These are phyloP conservation scores for Fusarium piperis DNA, from an alignment of 2,329 filamentous ascomycete species.

Conservation along the genomic window DNA sequence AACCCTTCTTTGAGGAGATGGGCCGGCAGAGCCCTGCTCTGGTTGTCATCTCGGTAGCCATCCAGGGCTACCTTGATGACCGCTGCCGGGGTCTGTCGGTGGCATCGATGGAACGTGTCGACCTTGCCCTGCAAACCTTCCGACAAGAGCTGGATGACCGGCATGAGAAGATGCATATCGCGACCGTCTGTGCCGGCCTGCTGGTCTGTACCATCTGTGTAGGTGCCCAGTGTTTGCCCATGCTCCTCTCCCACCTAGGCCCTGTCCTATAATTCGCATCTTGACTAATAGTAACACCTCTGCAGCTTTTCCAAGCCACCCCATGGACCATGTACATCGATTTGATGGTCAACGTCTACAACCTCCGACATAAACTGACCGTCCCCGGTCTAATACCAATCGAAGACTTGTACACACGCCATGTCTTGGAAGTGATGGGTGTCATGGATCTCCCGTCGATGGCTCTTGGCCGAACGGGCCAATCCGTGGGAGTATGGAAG, in stretches of 20 bases:
- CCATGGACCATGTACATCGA: conserved; percentile 38
- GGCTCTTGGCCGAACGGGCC: conserved; percentile 25
- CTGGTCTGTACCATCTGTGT: conserved; percentile 36
- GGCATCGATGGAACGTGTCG: conserved; percentile 37
- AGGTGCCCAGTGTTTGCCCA: conserved; percentile 1
- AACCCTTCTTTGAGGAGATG: conserved; percentile 37
- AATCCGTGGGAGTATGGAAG: conserved; percentile 36
- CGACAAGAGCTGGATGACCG: conserved; percentile 30
- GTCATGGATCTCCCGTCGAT: conserved; percentile 36
- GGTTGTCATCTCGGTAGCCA: conserved; percentile 29
- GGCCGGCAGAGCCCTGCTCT: conserved; percentile 36
- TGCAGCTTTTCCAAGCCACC: conserved; percentile 34
- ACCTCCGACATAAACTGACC: conserved; percentile 20
- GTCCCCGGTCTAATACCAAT: conserved; percentile 14
- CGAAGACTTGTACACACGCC: conserved; percentile 20
- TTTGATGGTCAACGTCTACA: conserved; percentile 34
- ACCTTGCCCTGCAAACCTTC: conserved; percentile 34
- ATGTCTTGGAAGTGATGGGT: conserved; percentile 35
- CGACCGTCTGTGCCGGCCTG: conserved; percentile 34
- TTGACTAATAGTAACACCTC: background rate
- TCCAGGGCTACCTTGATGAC: conserved; percentile 39
- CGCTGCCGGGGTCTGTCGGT: conserved; percentile 23
- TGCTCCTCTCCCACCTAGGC: background rate
- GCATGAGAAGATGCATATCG: conserved; percentile 28
- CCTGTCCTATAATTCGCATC: background rate